phyloP scores from a whole-genome alignment of 116 monocot genomes.

The Posidonia oceanica region DNA sequence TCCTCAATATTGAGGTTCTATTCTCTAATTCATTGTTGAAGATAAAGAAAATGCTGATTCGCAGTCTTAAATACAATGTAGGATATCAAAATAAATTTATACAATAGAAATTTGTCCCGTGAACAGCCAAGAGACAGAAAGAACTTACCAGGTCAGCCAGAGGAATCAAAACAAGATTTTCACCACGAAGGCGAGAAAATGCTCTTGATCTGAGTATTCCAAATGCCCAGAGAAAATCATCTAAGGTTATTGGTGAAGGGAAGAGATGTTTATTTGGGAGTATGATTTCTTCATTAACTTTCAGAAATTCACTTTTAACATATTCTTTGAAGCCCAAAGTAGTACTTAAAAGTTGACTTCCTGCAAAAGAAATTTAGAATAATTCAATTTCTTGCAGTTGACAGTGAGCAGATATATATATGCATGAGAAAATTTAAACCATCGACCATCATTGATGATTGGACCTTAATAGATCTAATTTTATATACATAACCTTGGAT shows the following conservation, averaged over 20 bases:
- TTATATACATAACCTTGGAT: neutral
- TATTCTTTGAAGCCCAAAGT: conserved; percentile 71
- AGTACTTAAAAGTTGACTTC: conserved; percentile 81
- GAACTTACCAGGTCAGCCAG: conserved; percentile 84
- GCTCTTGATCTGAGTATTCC: conserved; percentile 86
- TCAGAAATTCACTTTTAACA: conserved; percentile 59
- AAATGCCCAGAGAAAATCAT: conserved; percentile 83
- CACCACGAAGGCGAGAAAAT: conserved; percentile 73
- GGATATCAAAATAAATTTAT: no score
- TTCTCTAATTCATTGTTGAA: no score
- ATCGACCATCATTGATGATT: neutral
- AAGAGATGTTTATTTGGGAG: conserved; percentile 49
- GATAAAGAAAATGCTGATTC: no score
- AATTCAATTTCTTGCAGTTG: neutral
- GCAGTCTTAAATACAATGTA: no score
- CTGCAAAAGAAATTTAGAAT: conserved; percentile 29
- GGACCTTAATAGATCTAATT: neutral
- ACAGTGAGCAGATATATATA: neutral
- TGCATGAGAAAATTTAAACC: neutral
- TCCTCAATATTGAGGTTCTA: no score
- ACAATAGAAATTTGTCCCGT: neutral
- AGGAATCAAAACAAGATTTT: conserved; percentile 85
- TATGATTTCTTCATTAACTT: conserved; percentile 62
- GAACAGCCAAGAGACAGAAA: neutral
- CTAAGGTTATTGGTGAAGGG: conserved; percentile 38